These are phyloP conservation scores for Teratosphaeria destructans DNA, from an alignment of 2,329 filamentous ascomycete species.

Conservation along the genomic window DNA sequence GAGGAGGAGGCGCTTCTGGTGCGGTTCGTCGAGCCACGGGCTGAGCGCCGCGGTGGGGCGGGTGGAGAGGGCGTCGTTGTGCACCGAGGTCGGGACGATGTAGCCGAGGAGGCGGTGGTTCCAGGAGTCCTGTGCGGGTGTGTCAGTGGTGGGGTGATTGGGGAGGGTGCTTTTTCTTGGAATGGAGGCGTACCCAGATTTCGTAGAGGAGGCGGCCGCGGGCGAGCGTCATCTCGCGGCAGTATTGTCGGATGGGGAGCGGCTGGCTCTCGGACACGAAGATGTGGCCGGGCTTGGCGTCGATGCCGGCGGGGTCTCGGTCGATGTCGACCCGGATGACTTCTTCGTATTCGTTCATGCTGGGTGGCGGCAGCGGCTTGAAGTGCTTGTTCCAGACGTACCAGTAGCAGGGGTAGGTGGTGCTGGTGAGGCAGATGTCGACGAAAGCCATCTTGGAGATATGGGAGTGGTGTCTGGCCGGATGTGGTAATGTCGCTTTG, in stretches of 20 bases:
- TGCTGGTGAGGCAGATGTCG: not conserved
- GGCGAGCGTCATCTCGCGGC: constrained; percentile 1
- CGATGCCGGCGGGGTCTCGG: not conserved
- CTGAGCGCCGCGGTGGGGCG: not conserved
- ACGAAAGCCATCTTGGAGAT: not conserved
- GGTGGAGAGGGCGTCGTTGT: not conserved
- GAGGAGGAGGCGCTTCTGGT: not conserved
- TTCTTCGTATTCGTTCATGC: not conserved
- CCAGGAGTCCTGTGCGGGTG: not conserved
- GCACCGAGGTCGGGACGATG: not conserved
- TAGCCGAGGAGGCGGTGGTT: not conserved
- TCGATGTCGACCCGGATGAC: not conserved
- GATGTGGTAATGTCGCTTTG: not conserved
- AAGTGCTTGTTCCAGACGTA: not conserved
- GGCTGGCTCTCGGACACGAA: not conserved
- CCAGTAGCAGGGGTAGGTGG: not conserved
- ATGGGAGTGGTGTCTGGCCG: not conserved
- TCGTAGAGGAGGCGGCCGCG: constrained; percentile 1
- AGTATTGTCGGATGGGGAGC: not conserved
- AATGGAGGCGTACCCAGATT: not conserved
- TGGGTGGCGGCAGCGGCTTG: not conserved
- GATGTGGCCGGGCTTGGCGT: not conserved
- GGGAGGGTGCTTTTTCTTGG: not conserved
- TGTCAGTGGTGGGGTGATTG: not conserved
- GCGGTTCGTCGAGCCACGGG: not conserved